phyloP scores from a whole-genome alignment of 176 grass and related monocot genomes.

The Bothriochloa decipiens region DNA sequence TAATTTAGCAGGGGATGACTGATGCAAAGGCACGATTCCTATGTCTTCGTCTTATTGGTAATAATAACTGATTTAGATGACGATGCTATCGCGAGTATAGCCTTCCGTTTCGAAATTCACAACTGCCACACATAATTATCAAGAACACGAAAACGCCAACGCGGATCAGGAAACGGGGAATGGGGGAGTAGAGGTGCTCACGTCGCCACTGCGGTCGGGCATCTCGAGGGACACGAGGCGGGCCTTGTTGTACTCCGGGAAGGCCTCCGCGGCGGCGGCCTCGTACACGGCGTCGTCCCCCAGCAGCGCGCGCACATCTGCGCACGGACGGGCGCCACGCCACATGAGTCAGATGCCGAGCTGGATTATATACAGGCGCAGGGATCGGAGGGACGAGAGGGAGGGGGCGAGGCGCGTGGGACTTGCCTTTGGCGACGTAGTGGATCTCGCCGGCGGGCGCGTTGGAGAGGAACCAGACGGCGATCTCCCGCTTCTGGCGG shows the following conservation, averaged over 20 bases:
- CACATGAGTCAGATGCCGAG: conserved; percentile 4
- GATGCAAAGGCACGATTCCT: background rate
- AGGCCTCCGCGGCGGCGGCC: conserved; percentile 87
- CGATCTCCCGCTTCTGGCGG: conserved; percentile 81
- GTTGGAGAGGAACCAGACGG: conserved; percentile 93
- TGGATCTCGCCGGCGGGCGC: conserved; percentile 95
- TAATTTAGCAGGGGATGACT: background rate
- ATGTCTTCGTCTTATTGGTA: background rate
- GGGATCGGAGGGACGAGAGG: background rate
- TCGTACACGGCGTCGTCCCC: conserved; percentile 79
- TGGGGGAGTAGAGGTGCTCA: conserved; percentile 43
- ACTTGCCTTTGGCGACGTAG: conserved; percentile 92
- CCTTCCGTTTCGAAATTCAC: no score
- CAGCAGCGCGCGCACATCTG: conserved; percentile 82
- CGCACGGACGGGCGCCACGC: background rate
- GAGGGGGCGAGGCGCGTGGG: background rate
- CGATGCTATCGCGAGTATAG: no score
- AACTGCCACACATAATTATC: background rate
- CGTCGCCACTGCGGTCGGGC: conserved; percentile 93
- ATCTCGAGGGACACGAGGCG: conserved; percentile 78
- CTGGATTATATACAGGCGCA: background rate
- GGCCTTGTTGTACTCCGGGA: conserved; percentile 82
- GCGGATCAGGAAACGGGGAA: background rate
- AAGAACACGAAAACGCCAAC: background rate
- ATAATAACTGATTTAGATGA: background rate